Evolutionary conservation across 352 stramenopile species (phyloP).

Genomic region (Phytophthora kernoviae): DNA sequence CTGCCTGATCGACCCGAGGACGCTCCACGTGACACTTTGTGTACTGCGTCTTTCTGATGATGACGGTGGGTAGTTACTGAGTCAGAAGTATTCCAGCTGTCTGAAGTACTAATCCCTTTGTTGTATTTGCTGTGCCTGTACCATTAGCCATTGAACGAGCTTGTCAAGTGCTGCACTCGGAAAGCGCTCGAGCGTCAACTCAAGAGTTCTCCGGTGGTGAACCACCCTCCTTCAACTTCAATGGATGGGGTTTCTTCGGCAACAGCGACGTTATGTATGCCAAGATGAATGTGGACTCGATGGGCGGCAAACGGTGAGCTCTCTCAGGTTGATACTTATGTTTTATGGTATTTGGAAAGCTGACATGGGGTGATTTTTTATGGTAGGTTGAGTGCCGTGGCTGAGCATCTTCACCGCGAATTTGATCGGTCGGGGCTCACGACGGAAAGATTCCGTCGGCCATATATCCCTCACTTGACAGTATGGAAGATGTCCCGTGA

Average conservation of each 20-base stretch:
- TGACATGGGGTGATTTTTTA: constrained; percentile 1
- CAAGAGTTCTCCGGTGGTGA: constrained; percentile 17
- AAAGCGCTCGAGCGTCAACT: constrained; percentile 4
- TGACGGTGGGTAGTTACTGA: constrained; percentile 12
- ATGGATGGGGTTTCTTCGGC: constrained; percentile 43
- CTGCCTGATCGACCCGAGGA: constrained; percentile 44
- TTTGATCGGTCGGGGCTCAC: constrained; percentile 32
- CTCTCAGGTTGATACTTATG: constrained; percentile 1
- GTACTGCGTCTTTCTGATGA: constrained; percentile 38
- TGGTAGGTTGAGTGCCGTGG: constrained; percentile 31
- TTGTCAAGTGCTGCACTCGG: constrained; percentile 23
- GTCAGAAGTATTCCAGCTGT: background rate
- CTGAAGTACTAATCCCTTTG: too few species aligned
- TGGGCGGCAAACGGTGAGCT: constrained; percentile 23
- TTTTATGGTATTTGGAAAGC: background rate
- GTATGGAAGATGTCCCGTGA: constrained; percentile 51
- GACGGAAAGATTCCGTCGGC: constrained; percentile 33
- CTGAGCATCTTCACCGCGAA: constrained; percentile 29
- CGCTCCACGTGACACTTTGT: constrained; percentile 58
- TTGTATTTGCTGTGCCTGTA: background rate
- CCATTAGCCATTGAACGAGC: constrained; percentile 37
- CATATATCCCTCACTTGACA: constrained; percentile 51
- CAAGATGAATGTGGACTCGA: constrained; percentile 20
- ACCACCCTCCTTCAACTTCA: constrained; percentile 29
- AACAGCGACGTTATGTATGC: constrained; percentile 44